Evolutionary conservation across 2,329 filamentous ascomycete species (phyloP).

Genomic region (Microcyclospora tardicrescens): DNA sequence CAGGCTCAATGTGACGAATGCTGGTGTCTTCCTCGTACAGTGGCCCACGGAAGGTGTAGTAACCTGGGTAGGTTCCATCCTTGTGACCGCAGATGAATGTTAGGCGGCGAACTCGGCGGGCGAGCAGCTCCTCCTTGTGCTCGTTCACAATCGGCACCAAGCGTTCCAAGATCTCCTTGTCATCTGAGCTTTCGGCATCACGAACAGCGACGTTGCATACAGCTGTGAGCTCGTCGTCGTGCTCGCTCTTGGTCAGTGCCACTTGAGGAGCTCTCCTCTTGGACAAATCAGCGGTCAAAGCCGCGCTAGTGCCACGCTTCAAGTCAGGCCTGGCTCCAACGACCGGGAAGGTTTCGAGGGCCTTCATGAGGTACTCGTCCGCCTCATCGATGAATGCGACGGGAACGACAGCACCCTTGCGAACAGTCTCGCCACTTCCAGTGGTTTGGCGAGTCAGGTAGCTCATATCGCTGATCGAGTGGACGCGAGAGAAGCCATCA

Average conservation of each 20-base stretch:
- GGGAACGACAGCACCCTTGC: conserved; percentile 90
- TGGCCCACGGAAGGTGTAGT: conserved; percentile 96
- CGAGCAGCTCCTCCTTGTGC: conserved; percentile 70
- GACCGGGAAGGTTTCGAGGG: conserved; percentile 67
- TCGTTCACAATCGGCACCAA: conserved; percentile 65
- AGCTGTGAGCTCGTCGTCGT: conserved; percentile 67
- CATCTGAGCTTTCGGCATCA: conserved; percentile 71
- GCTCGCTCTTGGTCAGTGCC: conserved; percentile 39
- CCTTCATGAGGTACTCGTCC: conserved; percentile 73
- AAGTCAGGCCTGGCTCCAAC: conserved; percentile 30
- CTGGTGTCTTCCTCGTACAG: conserved; percentile 80
- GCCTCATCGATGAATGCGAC: conserved; percentile 89
- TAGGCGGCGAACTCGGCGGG: conserved; percentile 71
- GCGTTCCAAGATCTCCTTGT: conserved; percentile 65
- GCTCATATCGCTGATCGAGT: conserved; percentile 94
- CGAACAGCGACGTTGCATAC: conserved; percentile 87
- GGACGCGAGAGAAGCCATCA: conserved; percentile 64
- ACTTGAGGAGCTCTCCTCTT: conserved; percentile 48
- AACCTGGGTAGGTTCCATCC: conserved; percentile 87
- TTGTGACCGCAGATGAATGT: conserved; percentile 94
- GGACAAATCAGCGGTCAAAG: conserved; percentile 56
- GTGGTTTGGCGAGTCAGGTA: conserved; percentile 64
- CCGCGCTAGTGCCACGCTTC: conserved; percentile 38
- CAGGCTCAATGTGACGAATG: conserved; percentile 94
- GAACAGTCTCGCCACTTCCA: conserved; percentile 50